Evolutionary conservation across 2,329 filamentous ascomycete species (phyloP).

Genomic region (Chaetomium globosum): DNA sequence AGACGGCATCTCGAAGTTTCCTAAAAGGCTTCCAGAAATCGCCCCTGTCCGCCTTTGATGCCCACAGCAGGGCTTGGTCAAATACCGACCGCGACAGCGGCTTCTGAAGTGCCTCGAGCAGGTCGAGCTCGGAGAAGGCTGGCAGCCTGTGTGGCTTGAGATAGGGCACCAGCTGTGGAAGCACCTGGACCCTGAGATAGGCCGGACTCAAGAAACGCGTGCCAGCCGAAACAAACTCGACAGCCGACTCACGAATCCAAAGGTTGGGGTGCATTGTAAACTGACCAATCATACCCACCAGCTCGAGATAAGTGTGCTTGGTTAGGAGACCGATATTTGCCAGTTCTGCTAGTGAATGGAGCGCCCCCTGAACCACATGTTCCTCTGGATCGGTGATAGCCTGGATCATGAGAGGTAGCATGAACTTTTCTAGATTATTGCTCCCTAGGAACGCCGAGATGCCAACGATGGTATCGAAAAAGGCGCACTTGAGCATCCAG

Average conservation of each 20-base stretch:
- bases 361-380: slow-evolving; percentile 86
- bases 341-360: slow-evolving; percentile 85
- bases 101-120: slow-evolving; percentile 81
- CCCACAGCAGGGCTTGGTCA: slow-evolving; percentile 86
- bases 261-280: slow-evolving; percentile 93
- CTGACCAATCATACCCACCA: slow-evolving; percentile 78
- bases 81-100: slow-evolving; percentile 79
- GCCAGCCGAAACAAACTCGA: slow-evolving; percentile 78
- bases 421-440: slow-evolving; percentile 89
- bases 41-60: slow-evolving; percentile 75
- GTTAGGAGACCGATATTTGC: slow-evolving; percentile 86
- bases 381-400: slow-evolving; percentile 91
- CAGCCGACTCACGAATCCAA: slow-evolving; percentile 90
- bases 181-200: slow-evolving; percentile 79
- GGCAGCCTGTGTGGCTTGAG: slow-evolving; percentile 70
- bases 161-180: slow-evolving; percentile 79
- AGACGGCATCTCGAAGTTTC: slow-evolving; percentile 65
- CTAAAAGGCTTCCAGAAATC: slow-evolving; percentile 83
- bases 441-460: slow-evolving; percentile 89
- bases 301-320: slow-evolving; percentile 79
- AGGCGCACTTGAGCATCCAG: slow-evolving; percentile 95
- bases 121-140: slow-evolving; percentile 68
- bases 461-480: slow-evolving; percentile 92
- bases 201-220: slow-evolving; percentile 75
- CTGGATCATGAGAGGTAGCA: slow-evolving; percentile 92